Evolutionary conservation across 2,329 filamentous ascomycete species (phyloP), one percentile per base, ranked within the genome.

Genomic region (Neofusicoccum parvum): DNA sequence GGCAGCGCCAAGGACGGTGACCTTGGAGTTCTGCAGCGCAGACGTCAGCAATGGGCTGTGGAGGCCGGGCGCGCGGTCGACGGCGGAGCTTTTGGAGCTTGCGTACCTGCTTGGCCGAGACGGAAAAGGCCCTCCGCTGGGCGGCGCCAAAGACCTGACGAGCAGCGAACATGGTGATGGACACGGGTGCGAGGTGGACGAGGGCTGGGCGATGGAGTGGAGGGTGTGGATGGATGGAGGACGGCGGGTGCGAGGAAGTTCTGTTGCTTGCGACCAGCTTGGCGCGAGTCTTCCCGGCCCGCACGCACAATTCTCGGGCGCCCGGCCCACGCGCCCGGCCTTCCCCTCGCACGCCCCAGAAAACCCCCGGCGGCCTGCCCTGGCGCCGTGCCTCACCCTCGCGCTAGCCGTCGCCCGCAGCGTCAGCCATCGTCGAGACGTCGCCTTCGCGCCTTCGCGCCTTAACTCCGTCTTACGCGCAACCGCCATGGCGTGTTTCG

Each of bases 1-100:
- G 77, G 91, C 91, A 73, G 95, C 95, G 86, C 95, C 95, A 80
- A 98, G 92, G 73, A 99, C 93, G 78, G 94, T 89, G 76, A 99
- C 95, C 88, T 98, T 98, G 83, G 94, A 96, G 78, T 93, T 88
- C 95, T 99, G 72, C 67, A 73, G 34, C 69, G 36, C 7, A 23
- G 37, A 27, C 37, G 65, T 78, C 66, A 78, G 74, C 70, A 69
- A 67, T 53, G 34, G 62, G 14, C 9, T 14, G 23, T 45, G 51
- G 10, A 27, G 15, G 46, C 68, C 71, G 69, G 70, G 65, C 65
- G 39, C 58, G 46, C 32, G 45, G 50, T 23, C 53, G 34, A 17
- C 32, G 50, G 51, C 63, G 65, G 63, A 65, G 68, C 56, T 49
- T 65, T 27, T 41, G 15, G 56, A 43, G 43, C 37, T 59, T 37